Base-by-base conservation (phyloP, 129 eudicot genomes). In the Cynara cardunculus region DNA sequence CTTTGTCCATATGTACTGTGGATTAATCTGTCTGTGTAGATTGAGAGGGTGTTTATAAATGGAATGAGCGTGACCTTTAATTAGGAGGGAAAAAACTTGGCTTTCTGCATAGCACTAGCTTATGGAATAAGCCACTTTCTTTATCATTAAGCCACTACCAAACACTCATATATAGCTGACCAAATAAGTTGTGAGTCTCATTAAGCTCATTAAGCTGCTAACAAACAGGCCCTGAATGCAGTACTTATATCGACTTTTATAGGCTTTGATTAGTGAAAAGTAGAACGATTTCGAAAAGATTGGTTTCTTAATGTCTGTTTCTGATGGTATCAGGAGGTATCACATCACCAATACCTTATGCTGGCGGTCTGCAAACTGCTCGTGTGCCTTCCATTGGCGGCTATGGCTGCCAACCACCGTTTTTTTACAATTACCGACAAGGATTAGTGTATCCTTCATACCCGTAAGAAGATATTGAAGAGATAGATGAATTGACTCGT, bases 331-430 rank as follows among this genome's bases (percentile, higher is more conserved):
- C 79, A 89, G 99, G 97, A 71, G 93, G 88, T 69, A 69, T 90
- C 61, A 81, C 97, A 73, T 89, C 97, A 78, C 89, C 93, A 22
- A 71, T 89, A 34, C 88, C 97, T 81, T 89, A 88, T 74, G 65
- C 84, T 49, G 99, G 94, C 88, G 89, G 92, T 9, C 62, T 81
- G 46, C 89, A 91, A 77, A 69, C 93, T 84, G 81, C 87, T 66
- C 89, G 88, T 31, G 92, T 93, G 81, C 93, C 97, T 32, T 87
- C 89, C 14, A 10, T 84, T 12, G 97, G 93, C 85, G 87, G 83
- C 86, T 91, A 87, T 77, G 92, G 97, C 73, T 90, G 87, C 84
- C 97, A 92, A 78, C 99, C 93, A 71, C 97, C 97, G 37, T 78
- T 88, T 84, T 82, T 82, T 30, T 92, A 95, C 78, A 86, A 86